Conservation (phyloP, 2,329 filamentous ascomycete species). For the Rhynchosporium graminicola region DNA sequence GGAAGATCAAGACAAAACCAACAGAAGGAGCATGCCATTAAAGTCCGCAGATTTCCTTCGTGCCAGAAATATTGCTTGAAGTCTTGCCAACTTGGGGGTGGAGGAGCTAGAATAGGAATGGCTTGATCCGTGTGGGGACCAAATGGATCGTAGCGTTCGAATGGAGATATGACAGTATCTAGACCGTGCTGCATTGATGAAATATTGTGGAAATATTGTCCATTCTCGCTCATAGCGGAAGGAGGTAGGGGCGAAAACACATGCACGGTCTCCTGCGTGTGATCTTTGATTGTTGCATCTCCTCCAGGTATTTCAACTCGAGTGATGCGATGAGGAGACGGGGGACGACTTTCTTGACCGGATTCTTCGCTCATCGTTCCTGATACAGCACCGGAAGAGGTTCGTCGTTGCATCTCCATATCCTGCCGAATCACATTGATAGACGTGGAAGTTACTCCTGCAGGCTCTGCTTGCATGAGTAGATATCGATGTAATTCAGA, state of each 20-base stretch:
- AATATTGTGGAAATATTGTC: neutral
- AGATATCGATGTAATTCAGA: constrained; percentile 30
- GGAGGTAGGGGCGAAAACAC: neutral
- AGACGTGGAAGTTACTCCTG: constrained; percentile 14
- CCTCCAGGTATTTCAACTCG: neutral
- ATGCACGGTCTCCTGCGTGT: neutral
- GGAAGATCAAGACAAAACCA: constrained; percentile 30
- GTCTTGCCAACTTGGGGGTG: constrained; percentile 30
- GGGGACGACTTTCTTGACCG: neutral
- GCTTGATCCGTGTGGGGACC: neutral
- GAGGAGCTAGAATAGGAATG: constrained; percentile 19
- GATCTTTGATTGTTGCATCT: constrained; percentile 1
- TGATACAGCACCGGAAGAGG: constrained; percentile 16
- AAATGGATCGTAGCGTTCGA: neutral
- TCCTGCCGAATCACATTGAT: neutral
- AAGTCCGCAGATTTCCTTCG: constrained; percentile 51
- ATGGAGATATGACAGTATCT: neutral
- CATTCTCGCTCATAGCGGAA: constrained; percentile 2
- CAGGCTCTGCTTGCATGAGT: constrained; percentile 13
- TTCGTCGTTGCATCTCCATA: neutral
- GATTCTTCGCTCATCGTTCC: constrained; percentile 14
- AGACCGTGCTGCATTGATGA: constrained; percentile 7
- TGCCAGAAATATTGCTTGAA: constrained; percentile 40
- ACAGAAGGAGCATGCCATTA: constrained; percentile 62
- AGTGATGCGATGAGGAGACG: constrained; percentile 7